Percentiles rank a stretch among this genome's conserved stretches.
phyloP scores from a whole-genome alignment of 768 basidiomycete species.

The Lactarius quietus region DNA sequence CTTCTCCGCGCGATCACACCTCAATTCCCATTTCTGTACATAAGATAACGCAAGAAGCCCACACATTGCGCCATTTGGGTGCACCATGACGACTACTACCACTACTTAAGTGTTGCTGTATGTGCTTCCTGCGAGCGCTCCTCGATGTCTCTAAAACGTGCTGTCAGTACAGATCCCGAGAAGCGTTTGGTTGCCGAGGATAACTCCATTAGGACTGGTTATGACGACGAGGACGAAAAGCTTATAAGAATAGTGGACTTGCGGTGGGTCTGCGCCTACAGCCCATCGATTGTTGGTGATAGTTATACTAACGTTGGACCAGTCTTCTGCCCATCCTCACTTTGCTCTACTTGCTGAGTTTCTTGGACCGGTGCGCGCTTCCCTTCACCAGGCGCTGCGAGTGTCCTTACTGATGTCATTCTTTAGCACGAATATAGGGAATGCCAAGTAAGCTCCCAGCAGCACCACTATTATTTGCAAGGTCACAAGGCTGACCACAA shows the following conservation, averaged over 20 bases:
- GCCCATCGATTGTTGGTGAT: background rate
- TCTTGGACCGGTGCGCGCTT: constrained; percentile 37
- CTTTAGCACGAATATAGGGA: constrained; percentile 36
- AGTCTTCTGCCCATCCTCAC: constrained; percentile 42
- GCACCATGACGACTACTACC: background rate
- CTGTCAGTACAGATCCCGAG: background rate
- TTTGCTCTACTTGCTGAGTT: constrained; percentile 40
- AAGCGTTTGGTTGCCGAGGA: background rate
- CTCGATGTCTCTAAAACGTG: background rate
- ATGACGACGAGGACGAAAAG: constrained; percentile 4
- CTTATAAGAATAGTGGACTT: constrained; percentile 23
- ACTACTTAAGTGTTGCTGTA: background rate
- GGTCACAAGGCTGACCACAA: background rate
- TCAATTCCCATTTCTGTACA: too few relatives aligned
- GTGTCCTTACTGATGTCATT: background rate
- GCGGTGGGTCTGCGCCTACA: constrained; percentile 1
- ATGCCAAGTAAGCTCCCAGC: constrained; percentile 35
- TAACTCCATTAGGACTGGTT: background rate
- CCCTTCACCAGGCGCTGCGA: background rate
- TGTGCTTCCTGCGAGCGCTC: background rate
- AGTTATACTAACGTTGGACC: background rate
- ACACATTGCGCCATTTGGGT: background rate
- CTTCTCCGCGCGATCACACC: too few relatives aligned
- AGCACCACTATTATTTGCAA: background rate
- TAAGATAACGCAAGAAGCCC: background rate